phyloP scores from a whole-genome alignment of 129 eudicot species.

The Flaveria robusta region DNA sequence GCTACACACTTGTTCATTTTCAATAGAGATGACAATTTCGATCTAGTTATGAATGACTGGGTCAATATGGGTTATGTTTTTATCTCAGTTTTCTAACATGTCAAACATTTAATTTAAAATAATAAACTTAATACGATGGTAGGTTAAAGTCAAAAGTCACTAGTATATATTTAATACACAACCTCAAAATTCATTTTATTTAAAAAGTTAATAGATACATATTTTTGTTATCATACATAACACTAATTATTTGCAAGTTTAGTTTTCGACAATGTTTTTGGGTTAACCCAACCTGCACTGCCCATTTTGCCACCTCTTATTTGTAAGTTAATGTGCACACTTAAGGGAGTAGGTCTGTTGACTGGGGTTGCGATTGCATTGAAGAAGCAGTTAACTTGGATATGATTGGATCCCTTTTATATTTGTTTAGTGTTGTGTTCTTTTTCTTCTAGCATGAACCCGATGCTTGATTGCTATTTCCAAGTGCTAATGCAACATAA shows the following conservation, averaged over 20 bases:
- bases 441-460: not conserved
- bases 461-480: not conserved
- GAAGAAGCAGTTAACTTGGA: too few relatives aligned
- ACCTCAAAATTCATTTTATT: too few relatives aligned
- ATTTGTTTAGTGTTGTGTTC: too few relatives aligned
- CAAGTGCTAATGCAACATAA: not conserved
- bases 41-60: not conserved
- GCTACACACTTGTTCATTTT: not conserved
- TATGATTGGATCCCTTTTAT: too few relatives aligned
- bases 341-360: not conserved
- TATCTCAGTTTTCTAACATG: not conserved
- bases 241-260: not conserved
- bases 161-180: not conserved
- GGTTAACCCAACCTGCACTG: not conserved
- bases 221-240: not conserved
- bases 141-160: not conserved
- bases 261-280: not conserved
- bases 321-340: not conserved
- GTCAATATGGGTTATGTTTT: slow-evolving; percentile 5
- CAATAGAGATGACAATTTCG: not conserved
- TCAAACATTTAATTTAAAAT: not conserved
- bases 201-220: too few relatives aligned
- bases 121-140: not conserved
- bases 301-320: slow-evolving; percentile 8
- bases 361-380: not conserved